Evolutionary conservation across 768 basidiomycete genomes (phyloP), one percentile per base, ranked within the genome.

Genomic region (Rhodotorula kratochvilovae): DNA sequence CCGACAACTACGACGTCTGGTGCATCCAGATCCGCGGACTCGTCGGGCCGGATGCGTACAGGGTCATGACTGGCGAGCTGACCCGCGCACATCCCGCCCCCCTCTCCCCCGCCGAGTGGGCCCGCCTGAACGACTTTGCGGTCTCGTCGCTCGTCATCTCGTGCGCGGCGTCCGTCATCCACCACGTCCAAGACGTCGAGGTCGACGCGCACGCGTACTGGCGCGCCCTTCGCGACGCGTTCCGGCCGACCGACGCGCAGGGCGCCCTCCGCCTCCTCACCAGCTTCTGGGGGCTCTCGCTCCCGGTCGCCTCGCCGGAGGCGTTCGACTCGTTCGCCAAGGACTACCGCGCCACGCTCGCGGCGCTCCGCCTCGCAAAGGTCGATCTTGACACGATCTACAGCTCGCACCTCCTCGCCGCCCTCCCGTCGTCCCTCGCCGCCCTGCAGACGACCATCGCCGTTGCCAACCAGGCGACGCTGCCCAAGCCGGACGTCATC

Each of bases 1-100:
- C 59, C 29, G 45, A 60, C n/a, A 60, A 46, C 59, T 45, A 60
- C 59, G 59, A 60, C 29, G 59, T 60, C 45, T 60, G 59, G 59
- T 13, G 27, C 43, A 60, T 60, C 59, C 59, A 60, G 33, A n/a
- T 60, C n/a, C 45, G 59, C 7, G 59, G 27, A 1, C 59, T 60
- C n/a, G 19, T 60, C 13, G 59, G 59, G 2, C 11, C 29, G 10
- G 43, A 45, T 43, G 59, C 59, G n/a, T n/a, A 5, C 46, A 27
- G 31, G 3, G 17, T 60, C n/a, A 45, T 60, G 43, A n/a, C n/a
- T 3, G 59, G 59, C n/a, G 11, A 7, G 11, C 7, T 12, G 19
- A 56, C n/a, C 1, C 59, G 29, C 43, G 43, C 13, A n/a, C 43
- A 16, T n/a, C n/a, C n/a, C 16, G 43, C 42, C 23, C 19, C 15